Conservation (phyloP, 2,329 filamentous ascomycete genomes). For the Orbilia ellipsospora region DNA sequence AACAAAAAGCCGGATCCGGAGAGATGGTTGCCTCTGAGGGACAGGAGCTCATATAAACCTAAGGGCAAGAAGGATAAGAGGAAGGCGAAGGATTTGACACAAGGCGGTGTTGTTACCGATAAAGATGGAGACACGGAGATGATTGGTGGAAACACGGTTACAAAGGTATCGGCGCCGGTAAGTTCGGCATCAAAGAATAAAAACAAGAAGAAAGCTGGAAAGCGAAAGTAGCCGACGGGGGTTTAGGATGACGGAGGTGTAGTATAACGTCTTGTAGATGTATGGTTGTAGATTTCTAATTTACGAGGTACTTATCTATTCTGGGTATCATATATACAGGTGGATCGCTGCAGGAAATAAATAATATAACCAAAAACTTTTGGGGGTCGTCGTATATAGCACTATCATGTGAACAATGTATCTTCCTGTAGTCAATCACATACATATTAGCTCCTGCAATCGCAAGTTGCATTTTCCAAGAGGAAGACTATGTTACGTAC, state of each 20-base stretch:
- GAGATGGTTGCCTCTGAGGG: constrained; percentile 89
- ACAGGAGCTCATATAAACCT: constrained; percentile 86
- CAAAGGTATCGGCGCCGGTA: constrained; percentile 38
- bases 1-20: constrained; percentile 87
- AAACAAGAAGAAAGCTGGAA: constrained; percentile 48
- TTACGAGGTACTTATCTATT: constrained; percentile 22
- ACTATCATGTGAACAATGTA: constrained; percentile 57
- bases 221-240: constrained; percentile 34
- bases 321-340: constrained; percentile 55
- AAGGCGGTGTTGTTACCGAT: constrained; percentile 83
- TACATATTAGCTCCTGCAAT: not conserved
- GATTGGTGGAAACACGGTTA: constrained; percentile 54
- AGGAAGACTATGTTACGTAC: constrained; percentile 59
- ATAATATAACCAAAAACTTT: constrained; percentile 17
- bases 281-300: constrained; percentile 34
- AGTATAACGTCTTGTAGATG: constrained; percentile 17
- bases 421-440: constrained; percentile 57
- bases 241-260: not conserved
- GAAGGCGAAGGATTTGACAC: constrained; percentile 80
- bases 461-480: not conserved
- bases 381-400: constrained; percentile 1
- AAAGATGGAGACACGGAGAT: constrained; percentile 54
- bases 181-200: constrained; percentile 36
- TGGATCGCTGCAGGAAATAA: not conserved
- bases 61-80: constrained; percentile 94